Evolutionary conservation across 2,329 filamentous ascomycete species (phyloP).

Genomic region (Setomelanomma holmii): DNA sequence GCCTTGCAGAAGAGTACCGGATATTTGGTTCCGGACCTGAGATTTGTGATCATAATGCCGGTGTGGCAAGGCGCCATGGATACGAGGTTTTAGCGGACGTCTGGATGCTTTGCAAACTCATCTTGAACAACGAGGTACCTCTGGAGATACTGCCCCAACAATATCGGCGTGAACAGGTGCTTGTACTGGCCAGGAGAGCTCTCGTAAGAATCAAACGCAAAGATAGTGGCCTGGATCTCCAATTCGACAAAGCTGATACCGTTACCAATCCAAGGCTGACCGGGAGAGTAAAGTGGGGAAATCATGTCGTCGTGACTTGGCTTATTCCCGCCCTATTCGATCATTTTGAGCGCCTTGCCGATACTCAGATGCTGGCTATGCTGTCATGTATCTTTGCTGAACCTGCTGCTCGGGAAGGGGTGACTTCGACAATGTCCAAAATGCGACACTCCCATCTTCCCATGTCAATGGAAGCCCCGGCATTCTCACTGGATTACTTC

Average conservation of each 20-base stretch:
- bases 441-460: constrained; percentile 45
- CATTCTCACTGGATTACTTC: constrained; percentile 58
- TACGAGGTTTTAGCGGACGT: constrained; percentile 76
- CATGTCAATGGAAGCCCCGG: constrained; percentile 53
- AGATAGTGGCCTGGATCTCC: constrained; percentile 57
- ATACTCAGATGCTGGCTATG: constrained; percentile 72
- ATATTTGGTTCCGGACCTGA: constrained; percentile 84
- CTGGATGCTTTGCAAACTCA: constrained; percentile 81
- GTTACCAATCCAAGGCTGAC: constrained; percentile 50
- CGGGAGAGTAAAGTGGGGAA: constrained; percentile 62
- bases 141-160: constrained; percentile 67
- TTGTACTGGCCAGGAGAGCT: constrained; percentile 73
- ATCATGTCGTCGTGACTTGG: constrained; percentile 64
- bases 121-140: constrained; percentile 79
- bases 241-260: constrained; percentile 52
- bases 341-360: constrained; percentile 66
- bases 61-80: constrained; percentile 74
- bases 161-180: constrained; percentile 64
- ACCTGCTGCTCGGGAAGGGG: constrained; percentile 51
- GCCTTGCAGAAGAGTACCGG: constrained; percentile 79
- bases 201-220: constrained; percentile 59
- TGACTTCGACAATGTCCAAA: constrained; percentile 47
- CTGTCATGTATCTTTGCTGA: constrained; percentile 66
- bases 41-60: constrained; percentile 84
- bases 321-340: constrained; percentile 65